Base-by-base conservation (phyloP, 73 alveolate species). In the Uronychia setigera region DNA sequence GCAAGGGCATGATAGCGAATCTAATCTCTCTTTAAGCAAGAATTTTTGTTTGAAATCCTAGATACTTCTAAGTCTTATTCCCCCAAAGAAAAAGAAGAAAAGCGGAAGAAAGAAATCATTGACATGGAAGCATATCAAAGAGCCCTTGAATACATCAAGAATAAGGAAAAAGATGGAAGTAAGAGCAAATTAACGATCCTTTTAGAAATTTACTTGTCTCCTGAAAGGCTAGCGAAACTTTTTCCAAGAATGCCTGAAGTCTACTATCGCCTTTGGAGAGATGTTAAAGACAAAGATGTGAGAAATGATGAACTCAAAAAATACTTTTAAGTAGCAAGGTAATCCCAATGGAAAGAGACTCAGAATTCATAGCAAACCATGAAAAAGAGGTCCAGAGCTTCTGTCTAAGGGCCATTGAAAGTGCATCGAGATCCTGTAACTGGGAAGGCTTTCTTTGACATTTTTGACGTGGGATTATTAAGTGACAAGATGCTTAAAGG, bases 361-460 rank as follows among this genome's bases (percentile, higher is more conserved):
- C 67, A 46, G 67, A n/a, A n/a, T n/a, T 46, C n/a, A 46, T 19
- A 46, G 19, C 19, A 46, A 19, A 46, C 67, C 19, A 5, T 46
- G 5, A 19, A 19, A 5, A 46, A 46, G 19, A 46, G 19, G 67
- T 46, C 67, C 67, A 46, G 67, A 46, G 5, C 67, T 5, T 46
- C 67, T 11, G 67, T 46, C 19, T 46, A 46, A 46, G 67, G 67
- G n/a, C 67, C 67, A 46, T 19, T 46, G 19, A 46, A 46, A 46
- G 19, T 46, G n/a, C 67, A 46, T 19, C 19, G 86, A 78, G 91
- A 85, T 78, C 86, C 85, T 33, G 86, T 85, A 1, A 85, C 91
- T 13, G 91, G 91, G 14, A 77, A 78, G 74, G 77, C 91, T 46
- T 46, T 46, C 19, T 46, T 46, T 19, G 67, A 46, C 67, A 46